These are phyloP conservation scores for Rhizoclosmatium sp. DNA, from an alignment of 192 early-diverging fungal genomes.

Conservation along the genomic window DNA sequence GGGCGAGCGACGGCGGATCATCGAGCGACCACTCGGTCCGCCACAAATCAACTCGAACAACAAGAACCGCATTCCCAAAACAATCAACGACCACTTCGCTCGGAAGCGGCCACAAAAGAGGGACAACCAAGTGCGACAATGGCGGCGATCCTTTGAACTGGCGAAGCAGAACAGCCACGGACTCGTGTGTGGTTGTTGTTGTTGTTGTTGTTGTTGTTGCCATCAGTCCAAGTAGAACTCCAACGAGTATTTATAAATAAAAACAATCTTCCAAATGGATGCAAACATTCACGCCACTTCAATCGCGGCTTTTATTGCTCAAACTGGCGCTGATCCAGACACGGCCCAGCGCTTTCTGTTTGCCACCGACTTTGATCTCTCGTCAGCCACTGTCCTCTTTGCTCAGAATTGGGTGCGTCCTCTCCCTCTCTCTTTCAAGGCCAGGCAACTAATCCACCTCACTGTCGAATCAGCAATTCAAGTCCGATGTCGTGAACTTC, in stretches of 20 bases:
- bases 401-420: not conserved
- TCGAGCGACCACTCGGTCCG: not conserved
- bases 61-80: not conserved
- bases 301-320: not conserved
- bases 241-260: too few species aligned
- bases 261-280: too few species aligned
- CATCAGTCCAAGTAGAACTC: too few species aligned
- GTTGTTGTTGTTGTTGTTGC: too few species aligned
- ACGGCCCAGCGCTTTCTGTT: not conserved
- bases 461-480: conserved; percentile 1
- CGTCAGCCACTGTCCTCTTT: not conserved
- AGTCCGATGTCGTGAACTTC: not conserved
- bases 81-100: not conserved
- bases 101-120: not conserved
- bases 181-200: too few species aligned
- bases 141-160: too few species aligned
- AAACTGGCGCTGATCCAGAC: not conserved
- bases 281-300: too few species aligned
- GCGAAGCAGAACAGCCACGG: too few species aligned
- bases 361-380: not conserved
- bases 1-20: not conserved
- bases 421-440: not conserved
- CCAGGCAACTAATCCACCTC: too few species aligned
- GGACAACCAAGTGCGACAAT: too few species aligned
- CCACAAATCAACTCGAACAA: not conserved